Percentiles rank a stretch among this genome's conserved stretches.
These are phyloP conservation scores for Alternaria hordeiaustralica DNA, from an alignment of 2,329 filamentous ascomycete genomes.

Conservation along the genomic window DNA sequence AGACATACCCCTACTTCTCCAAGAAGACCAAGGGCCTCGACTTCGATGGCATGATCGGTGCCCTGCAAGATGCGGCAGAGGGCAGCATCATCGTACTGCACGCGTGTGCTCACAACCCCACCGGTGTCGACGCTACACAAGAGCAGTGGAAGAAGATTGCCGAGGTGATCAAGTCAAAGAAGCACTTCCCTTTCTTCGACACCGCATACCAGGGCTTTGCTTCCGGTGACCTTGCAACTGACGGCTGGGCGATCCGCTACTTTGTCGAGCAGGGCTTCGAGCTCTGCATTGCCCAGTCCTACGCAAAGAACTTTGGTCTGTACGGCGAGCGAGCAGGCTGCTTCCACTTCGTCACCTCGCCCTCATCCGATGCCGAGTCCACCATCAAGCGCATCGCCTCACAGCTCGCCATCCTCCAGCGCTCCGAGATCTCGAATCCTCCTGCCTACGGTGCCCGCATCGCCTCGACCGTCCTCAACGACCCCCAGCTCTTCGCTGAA, in stretches of 20 bases:
- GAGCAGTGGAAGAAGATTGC: constrained; percentile 96
- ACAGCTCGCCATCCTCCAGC: constrained; percentile 92
- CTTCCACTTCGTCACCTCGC: constrained; percentile 89
- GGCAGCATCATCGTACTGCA: constrained; percentile 89
- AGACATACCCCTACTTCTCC: constrained; percentile 93
- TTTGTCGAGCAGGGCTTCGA: constrained; percentile 92
- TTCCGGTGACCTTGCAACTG: constrained; percentile 82
- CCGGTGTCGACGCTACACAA: constrained; percentile 90
- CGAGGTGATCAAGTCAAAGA: constrained; percentile 73
- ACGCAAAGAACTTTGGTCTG: constrained; percentile 71
- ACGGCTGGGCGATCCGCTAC: constrained; percentile 92
- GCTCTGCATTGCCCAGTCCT: constrained; percentile 60
- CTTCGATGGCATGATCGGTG: constrained; percentile 82
- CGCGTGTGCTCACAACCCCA: constrained; percentile 97
- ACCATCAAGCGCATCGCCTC: constrained; percentile 73
- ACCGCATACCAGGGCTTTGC: constrained; percentile 98
- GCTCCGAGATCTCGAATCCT: constrained; percentile 96
- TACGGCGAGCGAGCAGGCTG: constrained; percentile 96
- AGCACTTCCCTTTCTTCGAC: constrained; percentile 98
- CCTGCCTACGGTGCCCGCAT: constrained; percentile 94
- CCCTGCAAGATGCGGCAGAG: constrained; percentile 72
- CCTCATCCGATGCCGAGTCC: constrained; percentile 69
- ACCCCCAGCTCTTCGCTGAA: constrained; percentile 78
- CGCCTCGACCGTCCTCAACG: constrained; percentile 83
- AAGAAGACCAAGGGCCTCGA: constrained; percentile 88